Percentiles rank a stretch among this genome's conserved stretches.
phyloP scores from a whole-genome alignment of 169 alveolate genomes.

The Plasmodium sp. region DNA sequence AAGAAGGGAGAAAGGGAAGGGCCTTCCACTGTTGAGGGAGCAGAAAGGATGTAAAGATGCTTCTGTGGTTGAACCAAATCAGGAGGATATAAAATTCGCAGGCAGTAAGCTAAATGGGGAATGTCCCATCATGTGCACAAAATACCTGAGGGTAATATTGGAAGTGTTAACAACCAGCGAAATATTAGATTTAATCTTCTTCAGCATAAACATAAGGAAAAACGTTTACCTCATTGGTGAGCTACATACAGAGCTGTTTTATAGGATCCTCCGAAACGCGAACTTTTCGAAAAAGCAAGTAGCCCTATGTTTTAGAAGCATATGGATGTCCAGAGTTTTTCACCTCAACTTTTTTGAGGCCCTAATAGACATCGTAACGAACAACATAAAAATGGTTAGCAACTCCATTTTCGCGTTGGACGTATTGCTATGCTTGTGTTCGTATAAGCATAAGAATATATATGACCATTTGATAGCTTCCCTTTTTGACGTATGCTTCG shows the following conservation, averaged over 20 bases:
- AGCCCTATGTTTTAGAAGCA: slow-evolving; percentile 50
- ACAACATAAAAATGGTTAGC: slow-evolving; percentile 37
- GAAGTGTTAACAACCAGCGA: slow-evolving; percentile 51
- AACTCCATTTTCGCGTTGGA: slow-evolving; percentile 50
- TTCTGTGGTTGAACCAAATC: neutral
- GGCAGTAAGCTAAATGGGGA: neutral
- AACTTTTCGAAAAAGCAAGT: slow-evolving; percentile 30
- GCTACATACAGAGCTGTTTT: slow-evolving; percentile 46
- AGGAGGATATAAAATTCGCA: neutral
- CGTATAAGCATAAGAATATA: slow-evolving; percentile 26
- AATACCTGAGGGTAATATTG: slow-evolving; percentile 5
- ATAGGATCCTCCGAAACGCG: slow-evolving; percentile 32
- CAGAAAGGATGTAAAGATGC: neutral
- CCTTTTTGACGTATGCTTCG: slow-evolving; percentile 42
- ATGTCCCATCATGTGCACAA: neutral
- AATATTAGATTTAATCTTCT: slow-evolving; percentile 58
- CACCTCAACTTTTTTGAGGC: slow-evolving; percentile 30
- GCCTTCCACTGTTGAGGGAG: neutral
- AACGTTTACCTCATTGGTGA: slow-evolving; percentile 45
- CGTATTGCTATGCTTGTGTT: slow-evolving; percentile 60
- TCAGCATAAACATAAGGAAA: slow-evolving; percentile 29
- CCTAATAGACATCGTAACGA: slow-evolving; percentile 35
- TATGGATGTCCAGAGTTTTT: slow-evolving; percentile 73
- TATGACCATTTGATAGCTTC: slow-evolving; percentile 21
- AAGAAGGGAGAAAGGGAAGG: neutral